phyloP scores from a whole-genome alignment of 495 filamentous ascomycete genomes.

The Penicillium fimorum region DNA sequence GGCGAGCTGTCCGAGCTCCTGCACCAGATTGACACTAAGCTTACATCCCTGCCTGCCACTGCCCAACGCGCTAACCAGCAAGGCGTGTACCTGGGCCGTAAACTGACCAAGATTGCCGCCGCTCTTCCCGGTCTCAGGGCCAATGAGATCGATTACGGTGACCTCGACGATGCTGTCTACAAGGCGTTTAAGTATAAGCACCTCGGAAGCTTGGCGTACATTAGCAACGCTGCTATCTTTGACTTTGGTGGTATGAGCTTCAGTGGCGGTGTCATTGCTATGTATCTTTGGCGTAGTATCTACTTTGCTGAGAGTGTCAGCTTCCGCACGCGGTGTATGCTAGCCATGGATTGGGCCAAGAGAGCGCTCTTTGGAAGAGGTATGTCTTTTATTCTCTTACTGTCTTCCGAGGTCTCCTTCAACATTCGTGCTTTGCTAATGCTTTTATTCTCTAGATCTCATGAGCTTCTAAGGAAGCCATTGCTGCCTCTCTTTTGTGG shows the following conservation, averaged over 20 bases:
- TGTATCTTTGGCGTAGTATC: constrained; percentile 94
- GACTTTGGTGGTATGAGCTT: constrained; percentile 78
- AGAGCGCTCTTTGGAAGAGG: constrained; percentile 93
- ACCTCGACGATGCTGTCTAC: constrained; percentile 89
- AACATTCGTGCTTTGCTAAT: constrained; percentile 11
- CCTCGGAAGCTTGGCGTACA: constrained; percentile 88
- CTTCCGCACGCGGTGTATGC: constrained; percentile 78
- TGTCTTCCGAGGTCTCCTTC: not conserved
- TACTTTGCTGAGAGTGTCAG: constrained; percentile 99
- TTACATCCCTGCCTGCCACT: constrained; percentile 81
- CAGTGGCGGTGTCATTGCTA: constrained; percentile 82
- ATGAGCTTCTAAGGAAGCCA: constrained; percentile 57
- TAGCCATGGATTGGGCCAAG: constrained; percentile 99
- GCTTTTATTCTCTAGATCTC: constrained; percentile 46
- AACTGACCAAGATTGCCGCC: constrained; percentile 88
- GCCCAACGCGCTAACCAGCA: constrained; percentile 99
- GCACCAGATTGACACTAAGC: constrained; percentile 83
- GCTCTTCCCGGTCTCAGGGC: constrained; percentile 70
- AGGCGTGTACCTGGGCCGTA: constrained; percentile 87
- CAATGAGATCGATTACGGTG: constrained; percentile 83
- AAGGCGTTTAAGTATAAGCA: constrained; percentile 96
- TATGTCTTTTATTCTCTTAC: constrained; percentile 45
- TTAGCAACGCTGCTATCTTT: constrained; percentile 95
- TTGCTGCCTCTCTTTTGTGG: not conserved
- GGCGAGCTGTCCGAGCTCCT: constrained; percentile 86